phyloP scores from a whole-genome alignment of 2,329 filamentous ascomycete genomes.

The Trichophyton schoenleinii region DNA sequence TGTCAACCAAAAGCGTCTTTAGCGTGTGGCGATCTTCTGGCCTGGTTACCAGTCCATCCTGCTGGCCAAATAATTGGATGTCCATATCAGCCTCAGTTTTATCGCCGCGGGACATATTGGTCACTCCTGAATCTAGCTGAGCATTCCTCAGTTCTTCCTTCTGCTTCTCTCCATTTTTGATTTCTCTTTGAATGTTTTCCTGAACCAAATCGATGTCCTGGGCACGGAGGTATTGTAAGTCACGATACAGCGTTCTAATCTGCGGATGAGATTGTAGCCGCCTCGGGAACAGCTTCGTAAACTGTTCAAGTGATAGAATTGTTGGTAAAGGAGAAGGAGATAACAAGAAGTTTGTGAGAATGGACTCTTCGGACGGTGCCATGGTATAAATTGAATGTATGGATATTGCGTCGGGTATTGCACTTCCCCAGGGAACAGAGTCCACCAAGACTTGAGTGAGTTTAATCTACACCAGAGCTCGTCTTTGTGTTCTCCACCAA shows the following conservation, averaged over 20 bases:
- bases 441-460: not conserved
- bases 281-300: slow-evolving; percentile 63
- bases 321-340: slow-evolving; percentile 61
- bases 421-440: not conserved
- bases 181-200: slow-evolving; percentile 35
- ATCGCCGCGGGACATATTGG: slow-evolving; percentile 23
- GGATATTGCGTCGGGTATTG: not conserved
- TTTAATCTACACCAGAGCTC: not conserved
- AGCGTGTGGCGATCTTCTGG: slow-evolving; percentile 47
- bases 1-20: slow-evolving; percentile 52
- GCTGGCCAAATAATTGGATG: slow-evolving; percentile 47
- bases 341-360: slow-evolving; percentile 67
- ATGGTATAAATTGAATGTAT: slow-evolving; percentile 32
- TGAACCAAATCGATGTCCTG: slow-evolving; percentile 55
- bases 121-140: slow-evolving; percentile 21
- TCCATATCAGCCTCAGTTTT: slow-evolving; percentile 35
- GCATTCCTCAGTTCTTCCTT: slow-evolving; percentile 28
- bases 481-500: not conserved
- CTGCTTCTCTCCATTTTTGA: slow-evolving; percentile 25
- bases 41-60: slow-evolving; percentile 22
- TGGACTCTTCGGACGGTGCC: slow-evolving; percentile 60
- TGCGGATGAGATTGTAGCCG: slow-evolving; percentile 53
- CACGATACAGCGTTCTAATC: slow-evolving; percentile 60
- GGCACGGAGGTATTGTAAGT: slow-evolving; percentile 63
- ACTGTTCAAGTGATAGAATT: slow-evolving; percentile 60